These are phyloP conservation scores for Chaetothyriales sp. DNA, from an alignment of 2,329 filamentous ascomycete species.

Conservation along the genomic window DNA sequence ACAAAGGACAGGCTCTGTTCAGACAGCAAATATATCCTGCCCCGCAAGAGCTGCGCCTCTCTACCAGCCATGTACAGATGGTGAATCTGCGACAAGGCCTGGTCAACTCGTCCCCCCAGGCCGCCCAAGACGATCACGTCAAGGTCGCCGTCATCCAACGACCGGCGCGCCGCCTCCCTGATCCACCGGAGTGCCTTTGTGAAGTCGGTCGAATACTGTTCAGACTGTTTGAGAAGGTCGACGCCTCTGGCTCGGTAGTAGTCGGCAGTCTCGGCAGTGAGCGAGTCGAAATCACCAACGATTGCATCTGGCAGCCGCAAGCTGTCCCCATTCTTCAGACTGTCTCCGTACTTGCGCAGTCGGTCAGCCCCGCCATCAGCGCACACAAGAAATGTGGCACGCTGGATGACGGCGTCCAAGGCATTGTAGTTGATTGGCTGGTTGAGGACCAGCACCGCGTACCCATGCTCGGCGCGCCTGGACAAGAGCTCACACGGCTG, in stretches of 20 bases:
- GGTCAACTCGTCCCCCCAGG: conserved; percentile 79
- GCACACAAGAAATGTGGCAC: conserved; percentile 53
- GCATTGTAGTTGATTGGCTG: conserved; percentile 40
- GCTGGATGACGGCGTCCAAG: conserved; percentile 23
- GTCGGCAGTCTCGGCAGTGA: conserved; percentile 45
- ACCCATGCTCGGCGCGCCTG: conserved; percentile 6
- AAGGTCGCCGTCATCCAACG: conserved; percentile 19
- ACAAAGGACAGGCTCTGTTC: conserved; percentile 70
- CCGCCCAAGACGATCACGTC: conserved; percentile 74
- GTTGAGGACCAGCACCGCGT: conserved; percentile 44
- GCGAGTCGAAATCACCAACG: conserved; percentile 81
- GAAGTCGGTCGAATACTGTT: conserved; percentile 85
- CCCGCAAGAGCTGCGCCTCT: conserved; percentile 29
- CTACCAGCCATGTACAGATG: conserved; percentile 49
- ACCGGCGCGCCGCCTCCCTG: conserved; percentile 9
- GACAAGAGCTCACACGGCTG: conserved; percentile 10
- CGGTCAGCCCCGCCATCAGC: conserved; percentile 86
- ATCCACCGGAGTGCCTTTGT: conserved; percentile 59
- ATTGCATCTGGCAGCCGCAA: conserved; percentile 50
- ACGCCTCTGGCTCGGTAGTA: conserved; percentile 52
- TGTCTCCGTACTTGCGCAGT: conserved; percentile 35
- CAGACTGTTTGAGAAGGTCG: conserved; percentile 52
- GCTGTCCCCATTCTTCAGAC: neutral
- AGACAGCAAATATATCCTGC: conserved; percentile 63
- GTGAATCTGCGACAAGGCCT: conserved; percentile 77